Conservation (phyloP, 1,139 yeast genomes). For the Kodamaea sp. region DNA sequence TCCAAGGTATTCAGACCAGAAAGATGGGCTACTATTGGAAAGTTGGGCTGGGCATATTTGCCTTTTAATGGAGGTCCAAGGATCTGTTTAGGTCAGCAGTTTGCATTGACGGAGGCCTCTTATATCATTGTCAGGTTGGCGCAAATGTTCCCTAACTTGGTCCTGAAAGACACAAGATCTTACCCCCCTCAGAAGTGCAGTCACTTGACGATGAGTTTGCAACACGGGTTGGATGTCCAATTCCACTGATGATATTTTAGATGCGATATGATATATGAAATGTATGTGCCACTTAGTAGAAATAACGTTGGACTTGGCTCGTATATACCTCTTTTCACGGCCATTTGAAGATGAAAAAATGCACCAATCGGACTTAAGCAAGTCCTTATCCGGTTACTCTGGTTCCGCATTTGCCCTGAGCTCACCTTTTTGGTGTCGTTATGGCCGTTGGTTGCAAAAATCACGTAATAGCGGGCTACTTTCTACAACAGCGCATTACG, state of each 20-base stretch:
- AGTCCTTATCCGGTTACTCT: too few relatives aligned
- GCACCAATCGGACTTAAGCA: too few relatives aligned
- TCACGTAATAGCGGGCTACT: too few relatives aligned
- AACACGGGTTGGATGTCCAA: constrained; percentile 21
- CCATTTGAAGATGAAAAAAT: too few relatives aligned
- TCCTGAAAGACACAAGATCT: constrained; percentile 22
- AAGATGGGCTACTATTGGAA: constrained; percentile 24
- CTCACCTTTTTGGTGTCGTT: too few relatives aligned
- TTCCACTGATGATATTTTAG: background rate
- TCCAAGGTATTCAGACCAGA: constrained; percentile 23
- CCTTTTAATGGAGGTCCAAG: constrained; percentile 50
- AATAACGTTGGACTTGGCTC: too few relatives aligned
- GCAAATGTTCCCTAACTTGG: constrained; percentile 36
- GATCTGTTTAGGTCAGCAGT: constrained; percentile 47
- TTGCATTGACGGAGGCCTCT: constrained; percentile 47
- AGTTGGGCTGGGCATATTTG: constrained; percentile 45
- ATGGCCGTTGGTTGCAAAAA: too few relatives aligned
- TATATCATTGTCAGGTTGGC: constrained; percentile 30
- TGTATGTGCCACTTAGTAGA: too few relatives aligned
- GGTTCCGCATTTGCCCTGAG: too few relatives aligned
- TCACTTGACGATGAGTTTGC: constrained; percentile 36
- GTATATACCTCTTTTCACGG: too few relatives aligned
- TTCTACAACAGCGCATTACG: too few relatives aligned
- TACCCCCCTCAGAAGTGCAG: constrained; percentile 36
- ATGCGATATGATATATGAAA: too few relatives aligned